Conservation (phyloP, 495 filamentous ascomycete genomes). For the Xylaria curta region DNA sequence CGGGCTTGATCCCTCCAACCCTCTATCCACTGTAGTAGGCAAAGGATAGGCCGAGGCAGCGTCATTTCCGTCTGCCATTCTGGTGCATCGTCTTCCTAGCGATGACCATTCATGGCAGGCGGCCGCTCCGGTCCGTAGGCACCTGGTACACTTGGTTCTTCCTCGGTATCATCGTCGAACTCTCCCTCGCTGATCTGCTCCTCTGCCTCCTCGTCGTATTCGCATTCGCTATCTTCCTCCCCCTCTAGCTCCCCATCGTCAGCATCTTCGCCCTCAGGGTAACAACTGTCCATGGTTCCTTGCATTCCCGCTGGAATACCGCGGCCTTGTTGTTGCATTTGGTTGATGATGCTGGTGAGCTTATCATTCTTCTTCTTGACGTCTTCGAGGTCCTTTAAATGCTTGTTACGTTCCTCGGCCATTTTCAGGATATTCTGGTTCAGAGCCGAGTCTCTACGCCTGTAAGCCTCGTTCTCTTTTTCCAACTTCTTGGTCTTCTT, state of each 20-base stretch:
- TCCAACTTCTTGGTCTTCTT: constrained; percentile 98
- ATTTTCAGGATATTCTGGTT: constrained; percentile 96
- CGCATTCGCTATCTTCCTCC: constrained; percentile 71
- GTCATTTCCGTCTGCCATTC: constrained; percentile 28
- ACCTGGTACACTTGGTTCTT: constrained; percentile 42
- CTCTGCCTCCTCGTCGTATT: constrained; percentile 54
- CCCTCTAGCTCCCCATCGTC: constrained; percentile 76
- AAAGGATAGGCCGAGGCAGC: constrained; percentile 19
- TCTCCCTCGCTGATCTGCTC: constrained; percentile 52
- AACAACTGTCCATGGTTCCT: constrained; percentile 61
- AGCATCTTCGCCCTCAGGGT: constrained; percentile 51
- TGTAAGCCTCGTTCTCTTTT: constrained; percentile 91
- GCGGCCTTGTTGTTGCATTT: constrained; percentile 91
- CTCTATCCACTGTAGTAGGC: constrained; percentile 28
- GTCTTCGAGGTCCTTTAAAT: constrained; percentile 78
- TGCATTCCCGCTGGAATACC: constrained; percentile 65
- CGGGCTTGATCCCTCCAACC: constrained; percentile 11
- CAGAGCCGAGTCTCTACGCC: constrained; percentile 90
- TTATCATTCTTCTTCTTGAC: constrained; percentile 89
- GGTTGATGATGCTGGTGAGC: constrained; percentile 88
- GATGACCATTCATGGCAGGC: constrained; percentile 46
- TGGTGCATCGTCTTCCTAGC: constrained; percentile 37
- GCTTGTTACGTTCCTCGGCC: constrained; percentile 91
- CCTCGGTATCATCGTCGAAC: constrained; percentile 47
- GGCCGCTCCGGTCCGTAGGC: constrained; percentile 45